These are phyloP conservation scores for Termitomyces sp. DNA, from an alignment of 768 basidiomycete species.

Conservation along the genomic window DNA sequence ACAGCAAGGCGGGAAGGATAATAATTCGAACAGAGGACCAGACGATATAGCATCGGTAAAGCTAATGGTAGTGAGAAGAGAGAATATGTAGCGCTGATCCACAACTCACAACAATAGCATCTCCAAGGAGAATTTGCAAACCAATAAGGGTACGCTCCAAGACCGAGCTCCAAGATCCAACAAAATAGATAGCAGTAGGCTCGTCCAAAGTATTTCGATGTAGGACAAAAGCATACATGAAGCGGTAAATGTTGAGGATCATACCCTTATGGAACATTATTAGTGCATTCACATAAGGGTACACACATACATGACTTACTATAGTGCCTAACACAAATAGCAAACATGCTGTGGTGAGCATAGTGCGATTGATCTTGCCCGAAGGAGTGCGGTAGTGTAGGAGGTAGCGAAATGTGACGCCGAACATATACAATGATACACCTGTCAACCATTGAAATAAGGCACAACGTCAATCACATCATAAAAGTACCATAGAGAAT, in stretches of 20 bases:
- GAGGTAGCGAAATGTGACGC: neutral
- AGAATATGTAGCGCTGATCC: neutral
- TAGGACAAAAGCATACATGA: neutral
- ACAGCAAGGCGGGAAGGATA: no score
- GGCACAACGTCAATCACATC: neutral
- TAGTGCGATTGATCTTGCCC: neutral
- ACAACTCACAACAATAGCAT: slow-evolving; percentile 1
- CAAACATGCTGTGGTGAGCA: neutral
- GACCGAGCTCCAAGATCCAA: neutral
- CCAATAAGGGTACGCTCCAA: neutral
- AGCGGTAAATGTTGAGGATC: neutral
- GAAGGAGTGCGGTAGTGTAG: neutral
- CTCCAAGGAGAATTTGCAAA: neutral
- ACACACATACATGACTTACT: neutral
- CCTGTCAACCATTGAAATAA: neutral
- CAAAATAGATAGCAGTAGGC: neutral
- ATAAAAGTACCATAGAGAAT: neutral
- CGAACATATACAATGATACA: neutral
- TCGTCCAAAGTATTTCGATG: neutral
- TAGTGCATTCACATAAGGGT: neutral
- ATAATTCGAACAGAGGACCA: no score
- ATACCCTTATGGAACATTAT: neutral
- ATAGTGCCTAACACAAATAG: neutral
- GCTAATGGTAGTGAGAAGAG: neutral
- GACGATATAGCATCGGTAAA: neutral